Base-by-base conservation (phyloP, 768 basidiomycete species). In the Hortiboletus flavorubellus region DNA sequence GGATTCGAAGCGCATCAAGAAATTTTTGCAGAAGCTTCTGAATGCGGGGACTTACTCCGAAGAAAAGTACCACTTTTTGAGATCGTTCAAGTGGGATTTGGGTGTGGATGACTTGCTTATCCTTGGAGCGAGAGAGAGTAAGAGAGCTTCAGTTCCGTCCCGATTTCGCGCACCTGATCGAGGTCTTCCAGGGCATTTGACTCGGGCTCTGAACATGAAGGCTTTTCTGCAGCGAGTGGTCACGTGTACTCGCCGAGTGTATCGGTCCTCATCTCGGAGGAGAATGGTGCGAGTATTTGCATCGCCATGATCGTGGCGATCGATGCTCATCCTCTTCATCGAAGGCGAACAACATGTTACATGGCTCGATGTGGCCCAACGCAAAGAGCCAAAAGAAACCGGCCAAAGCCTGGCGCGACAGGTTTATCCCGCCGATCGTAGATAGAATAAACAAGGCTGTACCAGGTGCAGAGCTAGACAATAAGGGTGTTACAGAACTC, bases 71-170 rank as follows among this genome's bases (percentile, higher is more conserved):
- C 55, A 74, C 16, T 92, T 92, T 66, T 62, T 91, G 50, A 70
- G 65, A 23, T 69, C 78, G 39, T 90, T 81, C 64, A 74, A 70
- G 4, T 91, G 86, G 64, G 68, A 79, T 41, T 72, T 92, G 8
- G 85, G 84, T 2, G 59, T 61, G 8, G 76, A 80, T 45, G 79
- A 84, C 52, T 71, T 93, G 8, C 77, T 91, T n/a, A 79, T 80
- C 1, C 81, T 83, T 45, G 91, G 91, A 4, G 85, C 80, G 7
- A 64, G 69, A 10, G 80, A 91, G 89, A n/a, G n/a, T 88, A 58
- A 46, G 83, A 70, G 11, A 46, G 46, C 14, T 16, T 8, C 7
- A 26, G 26, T 26, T 26, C 5, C 26, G 9, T 51, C 0, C 43
- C 9, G 0, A 12, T 8, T 37, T n/a, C 18, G 10, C 51, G 4